A percentile compares a stretch with the other conserved stretches of the same genome.
Evolutionary conservation across 2,329 filamentous ascomycete genomes (phyloP).

Genomic region (Scedosporium dehoogii): DNA sequence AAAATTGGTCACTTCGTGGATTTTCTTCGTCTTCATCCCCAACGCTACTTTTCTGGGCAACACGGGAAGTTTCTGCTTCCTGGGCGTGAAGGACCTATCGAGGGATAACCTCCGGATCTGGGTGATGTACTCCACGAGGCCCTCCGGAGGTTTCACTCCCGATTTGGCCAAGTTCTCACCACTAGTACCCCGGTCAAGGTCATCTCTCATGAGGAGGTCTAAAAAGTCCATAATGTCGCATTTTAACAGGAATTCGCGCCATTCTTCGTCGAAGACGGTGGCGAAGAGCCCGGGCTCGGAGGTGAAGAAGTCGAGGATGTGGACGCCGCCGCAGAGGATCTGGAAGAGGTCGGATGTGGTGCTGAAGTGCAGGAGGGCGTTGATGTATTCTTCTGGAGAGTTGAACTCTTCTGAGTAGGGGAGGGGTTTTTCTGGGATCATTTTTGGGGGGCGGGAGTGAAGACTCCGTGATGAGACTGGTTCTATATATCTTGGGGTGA

Average conservation of each 20-base stretch:
- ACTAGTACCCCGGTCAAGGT: conserved; percentile 39
- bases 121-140: conserved; percentile 61
- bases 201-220: conserved; percentile 70
- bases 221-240: conserved; percentile 67
- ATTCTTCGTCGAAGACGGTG: conserved; percentile 64
- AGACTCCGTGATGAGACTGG: background rate
- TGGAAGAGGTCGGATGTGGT: conserved; percentile 68
- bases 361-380: conserved; percentile 67
- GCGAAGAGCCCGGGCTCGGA: conserved; percentile 74
- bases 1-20: conserved; percentile 87
- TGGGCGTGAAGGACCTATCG: conserved; percentile 45
- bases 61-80: conserved; percentile 36
- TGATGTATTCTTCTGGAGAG: conserved; percentile 66
- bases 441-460: conserved; percentile 15
- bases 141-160: conserved; percentile 28
- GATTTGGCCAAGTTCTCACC: conserved; percentile 6
- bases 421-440: conserved; percentile 45
- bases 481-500: background rate
- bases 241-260: conserved; percentile 67
- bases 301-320: conserved; percentile 94
- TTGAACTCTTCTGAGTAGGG: conserved; percentile 63
- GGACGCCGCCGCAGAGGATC: conserved; percentile 90
- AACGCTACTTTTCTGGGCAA: conserved; percentile 65
- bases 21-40: conserved; percentile 94
- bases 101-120: conserved; percentile 63